phyloP scores from a whole-genome alignment of 495 filamentous ascomycete genomes.

The Parathielavia appendiculata region DNA sequence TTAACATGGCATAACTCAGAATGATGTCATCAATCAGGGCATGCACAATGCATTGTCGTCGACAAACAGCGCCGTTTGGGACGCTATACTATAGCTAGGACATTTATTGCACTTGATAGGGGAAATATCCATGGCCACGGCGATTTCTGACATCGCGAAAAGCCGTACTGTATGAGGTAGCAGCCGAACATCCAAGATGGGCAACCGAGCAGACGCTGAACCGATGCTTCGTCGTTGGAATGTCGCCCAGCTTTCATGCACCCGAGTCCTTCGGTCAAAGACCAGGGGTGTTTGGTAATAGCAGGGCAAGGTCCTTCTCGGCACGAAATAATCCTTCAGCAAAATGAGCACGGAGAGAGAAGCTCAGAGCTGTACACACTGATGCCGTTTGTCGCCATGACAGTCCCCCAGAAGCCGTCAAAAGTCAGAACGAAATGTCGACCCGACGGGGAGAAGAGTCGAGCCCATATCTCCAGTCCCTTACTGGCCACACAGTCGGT shows the following conservation, averaged over 20 bases:
- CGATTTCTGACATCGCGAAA: too few relatives aligned
- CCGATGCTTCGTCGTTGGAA: constrained; percentile 16
- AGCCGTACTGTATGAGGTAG: too few relatives aligned
- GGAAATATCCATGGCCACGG: too few relatives aligned
- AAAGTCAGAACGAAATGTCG: neutral
- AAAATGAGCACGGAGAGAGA: constrained; percentile 57
- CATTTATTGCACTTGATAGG: too few relatives aligned
- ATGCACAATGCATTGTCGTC: neutral
- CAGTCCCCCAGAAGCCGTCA: neutral
- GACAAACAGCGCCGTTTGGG: neutral
- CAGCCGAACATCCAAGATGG: too few relatives aligned
- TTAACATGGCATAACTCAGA: neutral
- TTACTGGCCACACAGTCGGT: neutral
- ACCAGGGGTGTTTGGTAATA: constrained; percentile 88
- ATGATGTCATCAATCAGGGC: neutral
- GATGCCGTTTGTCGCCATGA: constrained; percentile 62
- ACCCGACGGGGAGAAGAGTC: constrained; percentile 1
- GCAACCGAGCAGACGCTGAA: neutral
- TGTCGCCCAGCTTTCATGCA: constrained; percentile 91
- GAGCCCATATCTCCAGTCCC: neutral
- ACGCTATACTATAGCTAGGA: too few relatives aligned
- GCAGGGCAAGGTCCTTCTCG: constrained; percentile 69
- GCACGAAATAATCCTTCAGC: constrained; percentile 99
- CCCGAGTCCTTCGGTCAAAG: constrained; percentile 55
- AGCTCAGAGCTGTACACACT: constrained; percentile 98